Evolutionary conservation across 495 filamentous ascomycete species (phyloP).

Genomic region (Penicillium lividum): DNA sequence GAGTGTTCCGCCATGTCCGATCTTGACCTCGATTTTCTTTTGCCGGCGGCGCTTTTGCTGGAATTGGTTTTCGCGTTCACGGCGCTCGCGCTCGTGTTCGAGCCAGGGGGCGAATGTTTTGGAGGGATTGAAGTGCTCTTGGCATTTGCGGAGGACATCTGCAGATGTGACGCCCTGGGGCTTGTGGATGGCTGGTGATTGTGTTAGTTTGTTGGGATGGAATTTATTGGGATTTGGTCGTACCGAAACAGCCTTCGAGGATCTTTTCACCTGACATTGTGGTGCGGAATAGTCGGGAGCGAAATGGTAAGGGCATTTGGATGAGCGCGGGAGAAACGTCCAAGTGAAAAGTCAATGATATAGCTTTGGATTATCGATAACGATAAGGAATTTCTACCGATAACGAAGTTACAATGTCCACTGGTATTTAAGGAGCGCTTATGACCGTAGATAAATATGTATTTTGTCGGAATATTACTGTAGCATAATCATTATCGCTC

Average conservation of each 20-base stretch:
- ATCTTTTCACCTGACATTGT: slow-evolving; percentile 62
- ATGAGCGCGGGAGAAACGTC: background rate
- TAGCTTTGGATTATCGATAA: slow-evolving; percentile 5
- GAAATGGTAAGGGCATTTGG: slow-evolving; percentile 37
- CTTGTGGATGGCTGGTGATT: slow-evolving; percentile 80
- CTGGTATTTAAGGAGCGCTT: background rate
- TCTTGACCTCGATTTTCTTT: slow-evolving; percentile 69
- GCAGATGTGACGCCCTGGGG: slow-evolving; percentile 81
- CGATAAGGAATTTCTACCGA: background rate
- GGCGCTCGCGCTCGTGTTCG: slow-evolving; percentile 51
- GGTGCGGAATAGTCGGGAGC: slow-evolving; percentile 35
- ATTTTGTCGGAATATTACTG: background rate
- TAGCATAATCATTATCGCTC: background rate
- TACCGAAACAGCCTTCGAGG: slow-evolving; percentile 76
- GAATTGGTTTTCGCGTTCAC: slow-evolving; percentile 52
- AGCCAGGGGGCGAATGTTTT: slow-evolving; percentile 73
- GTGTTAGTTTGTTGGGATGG: background rate
- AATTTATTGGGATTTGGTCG: slow-evolving; percentile 13
- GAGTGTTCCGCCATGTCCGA: slow-evolving; percentile 94
- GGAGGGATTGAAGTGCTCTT: slow-evolving; percentile 80
- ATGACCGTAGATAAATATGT: background rate
- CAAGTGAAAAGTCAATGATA: background rate
- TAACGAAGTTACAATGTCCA: too few species aligned
- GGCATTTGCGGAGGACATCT: slow-evolving; percentile 81
- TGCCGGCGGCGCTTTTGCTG: slow-evolving; percentile 55